Evolutionary conservation across 2,329 filamentous ascomycete species (phyloP).

Genomic region (Achaetomium macrosporum): DNA sequence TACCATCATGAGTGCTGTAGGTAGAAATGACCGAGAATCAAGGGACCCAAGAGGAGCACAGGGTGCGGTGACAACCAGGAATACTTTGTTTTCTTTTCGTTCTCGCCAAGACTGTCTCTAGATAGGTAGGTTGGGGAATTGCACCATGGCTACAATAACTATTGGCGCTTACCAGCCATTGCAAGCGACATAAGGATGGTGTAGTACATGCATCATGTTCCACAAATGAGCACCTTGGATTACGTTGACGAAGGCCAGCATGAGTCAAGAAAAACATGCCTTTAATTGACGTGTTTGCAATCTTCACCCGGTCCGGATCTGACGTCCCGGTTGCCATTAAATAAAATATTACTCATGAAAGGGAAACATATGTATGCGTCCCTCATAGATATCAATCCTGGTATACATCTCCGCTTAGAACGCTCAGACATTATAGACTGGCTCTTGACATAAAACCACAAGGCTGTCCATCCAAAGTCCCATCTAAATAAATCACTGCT

Average conservation of each 20-base stretch:
- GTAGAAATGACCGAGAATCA: no score
- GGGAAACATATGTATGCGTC: neutral
- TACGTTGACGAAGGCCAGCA: neutral
- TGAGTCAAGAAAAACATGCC: constrained; percentile 1
- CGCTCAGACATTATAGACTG: neutral
- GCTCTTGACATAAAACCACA: neutral
- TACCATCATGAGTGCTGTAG: no score
- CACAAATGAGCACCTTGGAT: neutral
- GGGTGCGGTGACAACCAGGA: no score
- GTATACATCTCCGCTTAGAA: neutral
- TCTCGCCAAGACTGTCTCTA: no score
- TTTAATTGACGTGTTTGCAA: neutral
- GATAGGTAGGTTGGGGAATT: no score
- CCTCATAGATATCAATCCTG: constrained; percentile 2
- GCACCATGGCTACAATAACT: no score
- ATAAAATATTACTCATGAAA: constrained; percentile 8
- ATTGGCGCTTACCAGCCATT: no score
- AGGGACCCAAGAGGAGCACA: no score
- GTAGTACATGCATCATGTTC: neutral
- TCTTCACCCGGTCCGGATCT: neutral
- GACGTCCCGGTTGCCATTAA: constrained; percentile 1
- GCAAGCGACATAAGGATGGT: neutral
- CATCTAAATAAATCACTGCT: constrained; percentile 5
- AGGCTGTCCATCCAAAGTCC: no score
- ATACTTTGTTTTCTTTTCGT: no score